Percentiles rank a stretch among this genome's conserved stretches.
phyloP scores from a whole-genome alignment of 1,139 yeast species.

The Kazachstania sp. region DNA sequence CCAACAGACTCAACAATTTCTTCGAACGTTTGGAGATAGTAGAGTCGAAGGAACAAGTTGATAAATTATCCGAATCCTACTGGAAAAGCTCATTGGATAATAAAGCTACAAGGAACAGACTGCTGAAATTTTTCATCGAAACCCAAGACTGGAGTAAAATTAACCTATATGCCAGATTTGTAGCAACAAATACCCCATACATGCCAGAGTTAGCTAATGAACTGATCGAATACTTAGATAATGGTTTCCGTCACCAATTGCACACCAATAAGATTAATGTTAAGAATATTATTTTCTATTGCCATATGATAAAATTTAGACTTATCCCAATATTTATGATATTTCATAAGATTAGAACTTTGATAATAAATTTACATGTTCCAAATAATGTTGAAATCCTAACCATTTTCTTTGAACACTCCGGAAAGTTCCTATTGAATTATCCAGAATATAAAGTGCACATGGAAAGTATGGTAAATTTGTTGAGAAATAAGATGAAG shows the following conservation, averaged over 20 bases:
- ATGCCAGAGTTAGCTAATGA: constrained; percentile 50
- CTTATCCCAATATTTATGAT: constrained; percentile 62
- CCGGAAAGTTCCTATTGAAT: constrained; percentile 60
- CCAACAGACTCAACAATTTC: constrained; percentile 41
- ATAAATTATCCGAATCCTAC: constrained; percentile 49
- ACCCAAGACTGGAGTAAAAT: constrained; percentile 40
- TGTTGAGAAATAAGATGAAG: constrained; percentile 45
- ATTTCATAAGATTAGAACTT: constrained; percentile 58
- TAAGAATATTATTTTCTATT: constrained; percentile 52
- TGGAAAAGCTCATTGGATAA: constrained; percentile 48
- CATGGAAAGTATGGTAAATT: constrained; percentile 55
- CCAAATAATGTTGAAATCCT: constrained; percentile 58
- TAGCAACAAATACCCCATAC: constrained; percentile 47
- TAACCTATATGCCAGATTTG: constrained; percentile 51
- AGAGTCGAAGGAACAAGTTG: constrained; percentile 44
- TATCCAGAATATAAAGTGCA: constrained; percentile 52
- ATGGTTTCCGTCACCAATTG: constrained; percentile 52
- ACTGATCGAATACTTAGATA: constrained; percentile 48
- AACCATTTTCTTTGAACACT: constrained; percentile 58
- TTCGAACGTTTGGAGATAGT: constrained; percentile 40
- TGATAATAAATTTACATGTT: constrained; percentile 46
- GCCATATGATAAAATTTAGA: constrained; percentile 71
- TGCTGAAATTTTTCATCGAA: constrained; percentile 46
- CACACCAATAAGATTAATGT: constrained; percentile 46
- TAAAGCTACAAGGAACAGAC: constrained; percentile 62